Percentiles rank a stretch among this genome's conserved stretches.
Evolutionary conservation across 2,329 filamentous ascomycete genomes (phyloP).

Genomic region (Botrytis cinerea): DNA sequence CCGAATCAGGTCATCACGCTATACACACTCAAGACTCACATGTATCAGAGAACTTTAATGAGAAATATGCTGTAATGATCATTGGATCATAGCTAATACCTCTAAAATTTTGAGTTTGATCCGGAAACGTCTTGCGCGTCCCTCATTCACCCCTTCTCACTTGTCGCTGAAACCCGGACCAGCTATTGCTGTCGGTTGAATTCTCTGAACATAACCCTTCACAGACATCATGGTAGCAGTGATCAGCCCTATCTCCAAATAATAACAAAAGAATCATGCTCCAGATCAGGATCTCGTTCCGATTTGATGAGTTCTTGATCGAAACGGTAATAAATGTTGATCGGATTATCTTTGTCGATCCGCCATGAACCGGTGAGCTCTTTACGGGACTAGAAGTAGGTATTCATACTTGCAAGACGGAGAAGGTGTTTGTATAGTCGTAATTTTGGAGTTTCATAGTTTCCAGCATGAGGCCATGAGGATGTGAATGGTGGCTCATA

Average conservation of each 20-base stretch:
- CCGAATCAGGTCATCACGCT: not conserved
- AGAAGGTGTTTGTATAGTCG: not conserved
- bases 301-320: not conserved
- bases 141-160: not conserved
- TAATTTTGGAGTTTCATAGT: not conserved
- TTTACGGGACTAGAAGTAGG: not conserved
- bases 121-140: not conserved
- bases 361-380: not conserved
- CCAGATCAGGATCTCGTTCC: not conserved
- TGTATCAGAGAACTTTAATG: not conserved
- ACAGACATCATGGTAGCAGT: not conserved
- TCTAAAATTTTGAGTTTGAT: not conserved
- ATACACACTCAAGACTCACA: not conserved
- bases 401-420: not conserved
- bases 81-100: not conserved
- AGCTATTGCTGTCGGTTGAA: not conserved
- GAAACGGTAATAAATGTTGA: not conserved
- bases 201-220: not conserved
- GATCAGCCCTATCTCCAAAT: not conserved
- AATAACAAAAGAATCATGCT: not conserved
- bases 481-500: not conserved
- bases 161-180: not conserved
- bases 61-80: not conserved
- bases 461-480: not conserved
- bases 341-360: not conserved